phyloP scores from a whole-genome alignment of 2,329 filamentous ascomycete species.

The Alternaria brassicae region DNA sequence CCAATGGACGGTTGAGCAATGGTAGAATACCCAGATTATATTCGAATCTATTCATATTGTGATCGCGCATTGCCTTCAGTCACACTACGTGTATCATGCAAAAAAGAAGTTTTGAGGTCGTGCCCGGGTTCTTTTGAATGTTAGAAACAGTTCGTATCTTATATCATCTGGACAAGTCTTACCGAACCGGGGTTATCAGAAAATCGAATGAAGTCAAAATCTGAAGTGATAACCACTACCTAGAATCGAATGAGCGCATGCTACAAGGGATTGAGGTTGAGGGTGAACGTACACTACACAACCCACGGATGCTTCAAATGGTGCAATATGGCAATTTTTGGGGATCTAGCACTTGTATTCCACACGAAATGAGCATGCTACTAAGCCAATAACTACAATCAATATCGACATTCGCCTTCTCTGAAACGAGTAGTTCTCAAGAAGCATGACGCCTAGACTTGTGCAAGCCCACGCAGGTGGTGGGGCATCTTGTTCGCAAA shows the following conservation, averaged over 20 bases:
- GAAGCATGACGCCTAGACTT: conserved; percentile 16
- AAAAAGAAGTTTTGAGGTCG: conserved; percentile 14
- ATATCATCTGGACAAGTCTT: neutral
- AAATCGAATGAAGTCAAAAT: conserved; percentile 28
- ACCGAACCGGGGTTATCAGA: conserved; percentile 38
- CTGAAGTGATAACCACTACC: conserved; percentile 39
- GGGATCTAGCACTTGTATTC: accelerated
- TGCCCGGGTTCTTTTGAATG: conserved; percentile 22
- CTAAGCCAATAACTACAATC: too few species aligned
- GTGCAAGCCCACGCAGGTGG: neutral
- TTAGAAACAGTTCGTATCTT: conserved; percentile 4
- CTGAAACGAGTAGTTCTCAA: neutral
- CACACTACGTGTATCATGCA: neutral
- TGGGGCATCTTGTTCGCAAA: conserved; percentile 8
- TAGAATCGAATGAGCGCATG: conserved; percentile 22
- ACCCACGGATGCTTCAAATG: conserved; percentile 16
- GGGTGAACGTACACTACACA: conserved; percentile 25
- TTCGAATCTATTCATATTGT: neutral
- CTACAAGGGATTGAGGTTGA: neutral
- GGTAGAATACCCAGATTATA: neutral
- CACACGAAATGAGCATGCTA: too few species aligned
- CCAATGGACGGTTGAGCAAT: neutral
- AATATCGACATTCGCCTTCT: too few species aligned
- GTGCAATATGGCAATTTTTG: conserved; percentile 5
- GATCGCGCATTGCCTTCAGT: too few species aligned